A percentile compares a stretch with the other conserved stretches of the same genome.
Evolutionary conservation across 306 rosid genomes (phyloP).

Genomic region (Pueraria montana): DNA sequence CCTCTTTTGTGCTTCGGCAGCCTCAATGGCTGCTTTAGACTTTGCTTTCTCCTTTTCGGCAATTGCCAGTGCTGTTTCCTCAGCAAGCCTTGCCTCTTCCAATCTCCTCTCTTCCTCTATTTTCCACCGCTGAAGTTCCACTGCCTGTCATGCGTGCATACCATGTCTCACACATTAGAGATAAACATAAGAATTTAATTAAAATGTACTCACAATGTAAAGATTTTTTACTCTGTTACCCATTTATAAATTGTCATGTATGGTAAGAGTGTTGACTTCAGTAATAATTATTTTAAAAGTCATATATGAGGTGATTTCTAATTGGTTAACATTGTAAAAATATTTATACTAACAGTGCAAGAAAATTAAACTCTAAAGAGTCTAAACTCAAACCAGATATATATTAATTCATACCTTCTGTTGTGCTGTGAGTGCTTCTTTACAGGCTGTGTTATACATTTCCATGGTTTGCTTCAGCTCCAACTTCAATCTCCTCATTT

Average conservation of each 20-base stretch:
- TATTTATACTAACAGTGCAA: background rate
- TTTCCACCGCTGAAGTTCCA: constrained; percentile 92
- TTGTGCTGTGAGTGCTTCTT: constrained; percentile 92
- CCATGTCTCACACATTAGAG: constrained; percentile 42
- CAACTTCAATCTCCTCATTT: constrained; percentile 90
- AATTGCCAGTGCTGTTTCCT: constrained; percentile 81
- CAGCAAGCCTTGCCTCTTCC: constrained; percentile 82
- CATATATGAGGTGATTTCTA: background rate
- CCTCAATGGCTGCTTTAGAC: constrained; percentile 91
- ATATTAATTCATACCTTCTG: constrained; percentile 65
- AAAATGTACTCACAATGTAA: background rate
- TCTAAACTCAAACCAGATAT: background rate
- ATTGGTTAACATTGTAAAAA: background rate
- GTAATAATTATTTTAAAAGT: background rate
- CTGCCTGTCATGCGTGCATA: constrained; percentile 61
- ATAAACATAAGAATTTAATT: background rate
- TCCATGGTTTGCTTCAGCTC: constrained; percentile 98
- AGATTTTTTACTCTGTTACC: background rate
- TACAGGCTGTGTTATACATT: constrained; percentile 95
- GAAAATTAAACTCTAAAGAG: background rate
- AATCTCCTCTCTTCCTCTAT: constrained; percentile 78
- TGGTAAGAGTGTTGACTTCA: background rate
- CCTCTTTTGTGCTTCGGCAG: constrained; percentile 89
- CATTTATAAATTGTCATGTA: background rate
- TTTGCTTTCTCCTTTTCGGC: constrained; percentile 85